These are phyloP conservation scores for Colletotrichum cereale DNA, from an alignment of 2,329 filamentous ascomycete genomes.

Conservation along the genomic window DNA sequence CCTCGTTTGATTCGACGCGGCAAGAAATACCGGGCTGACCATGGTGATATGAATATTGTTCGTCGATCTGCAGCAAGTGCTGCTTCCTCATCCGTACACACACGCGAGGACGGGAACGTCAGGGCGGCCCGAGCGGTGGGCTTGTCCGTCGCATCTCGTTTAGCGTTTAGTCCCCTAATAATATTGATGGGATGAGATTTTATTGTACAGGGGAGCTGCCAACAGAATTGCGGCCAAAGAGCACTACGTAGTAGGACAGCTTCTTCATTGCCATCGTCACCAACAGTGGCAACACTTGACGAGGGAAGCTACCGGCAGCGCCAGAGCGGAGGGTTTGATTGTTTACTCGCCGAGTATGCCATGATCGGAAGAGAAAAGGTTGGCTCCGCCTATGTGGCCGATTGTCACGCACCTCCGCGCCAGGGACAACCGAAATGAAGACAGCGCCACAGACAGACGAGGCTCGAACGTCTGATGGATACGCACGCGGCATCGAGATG, in stretches of 20 bases:
- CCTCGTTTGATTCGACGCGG: not conserved
- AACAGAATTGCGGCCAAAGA: constrained; percentile 3
- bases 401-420: not conserved
- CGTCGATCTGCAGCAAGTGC: constrained; percentile 9
- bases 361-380: not conserved
- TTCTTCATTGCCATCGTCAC: not conserved
- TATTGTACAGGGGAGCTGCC: not conserved
- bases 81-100: not conserved
- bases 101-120: constrained; percentile 24
- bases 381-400: constrained; percentile 2
- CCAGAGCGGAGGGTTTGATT: not conserved
- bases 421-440: no score
- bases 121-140: constrained; percentile 32
- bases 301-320: not conserved
- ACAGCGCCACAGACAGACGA: not conserved
- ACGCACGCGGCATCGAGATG: not conserved
- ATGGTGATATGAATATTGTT: not conserved
- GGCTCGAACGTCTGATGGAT: not conserved
- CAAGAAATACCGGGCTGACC: not conserved
- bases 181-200: not conserved
- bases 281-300: not conserved
- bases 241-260: not conserved
- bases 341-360: not conserved
- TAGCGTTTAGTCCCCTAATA: not conserved
- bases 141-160: constrained; percentile 13